Evolutionary conservation across 2,329 filamentous ascomycete species (phyloP).

Genomic region (Pseudonectria foliicola): DNA sequence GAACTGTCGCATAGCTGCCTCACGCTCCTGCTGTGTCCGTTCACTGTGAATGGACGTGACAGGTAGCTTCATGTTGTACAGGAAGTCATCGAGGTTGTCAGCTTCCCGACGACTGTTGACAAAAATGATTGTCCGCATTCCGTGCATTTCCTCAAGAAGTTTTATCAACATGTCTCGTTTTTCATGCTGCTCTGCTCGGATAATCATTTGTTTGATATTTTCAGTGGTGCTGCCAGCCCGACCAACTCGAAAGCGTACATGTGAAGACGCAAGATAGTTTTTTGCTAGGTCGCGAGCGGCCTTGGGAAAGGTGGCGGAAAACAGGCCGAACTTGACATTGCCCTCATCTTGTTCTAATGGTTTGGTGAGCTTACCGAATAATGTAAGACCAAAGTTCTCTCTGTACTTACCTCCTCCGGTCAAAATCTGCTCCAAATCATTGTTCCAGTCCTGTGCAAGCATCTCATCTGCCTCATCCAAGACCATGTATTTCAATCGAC

Average conservation of each 20-base stretch:
- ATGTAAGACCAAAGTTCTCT: neutral
- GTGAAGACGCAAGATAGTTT: conserved; percentile 64
- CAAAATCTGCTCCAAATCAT: conserved; percentile 69
- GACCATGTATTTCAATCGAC: conserved; percentile 71
- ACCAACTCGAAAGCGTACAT: conserved; percentile 78
- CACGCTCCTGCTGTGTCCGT: conserved; percentile 83
- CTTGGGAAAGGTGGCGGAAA: conserved; percentile 91
- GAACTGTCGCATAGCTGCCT: conserved; percentile 85
- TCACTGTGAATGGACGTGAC: conserved; percentile 84
- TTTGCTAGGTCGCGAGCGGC: conserved; percentile 67
- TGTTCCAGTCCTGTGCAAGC: conserved; percentile 70
- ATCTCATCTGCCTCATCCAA: conserved; percentile 96
- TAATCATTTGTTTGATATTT: conserved; percentile 75
- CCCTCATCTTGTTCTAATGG: conserved; percentile 64
- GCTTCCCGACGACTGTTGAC: conserved; percentile 73
- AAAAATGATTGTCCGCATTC: conserved; percentile 80
- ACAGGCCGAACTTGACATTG: conserved; percentile 67
- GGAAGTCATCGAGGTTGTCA: conserved; percentile 79
- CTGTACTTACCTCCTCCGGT: conserved; percentile 63
- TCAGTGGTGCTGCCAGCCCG: conserved; percentile 74
- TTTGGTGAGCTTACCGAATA: conserved; percentile 4
- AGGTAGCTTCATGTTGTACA: conserved; percentile 74
- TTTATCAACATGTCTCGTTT: conserved; percentile 70
- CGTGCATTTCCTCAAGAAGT: conserved; percentile 61
- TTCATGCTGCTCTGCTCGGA: conserved; percentile 55